A percentile compares a stretch with the other conserved stretches of the same genome.
Evolutionary conservation across 306 rosid genomes (phyloP).

Genomic region (Astragalus membranaceus): DNA sequence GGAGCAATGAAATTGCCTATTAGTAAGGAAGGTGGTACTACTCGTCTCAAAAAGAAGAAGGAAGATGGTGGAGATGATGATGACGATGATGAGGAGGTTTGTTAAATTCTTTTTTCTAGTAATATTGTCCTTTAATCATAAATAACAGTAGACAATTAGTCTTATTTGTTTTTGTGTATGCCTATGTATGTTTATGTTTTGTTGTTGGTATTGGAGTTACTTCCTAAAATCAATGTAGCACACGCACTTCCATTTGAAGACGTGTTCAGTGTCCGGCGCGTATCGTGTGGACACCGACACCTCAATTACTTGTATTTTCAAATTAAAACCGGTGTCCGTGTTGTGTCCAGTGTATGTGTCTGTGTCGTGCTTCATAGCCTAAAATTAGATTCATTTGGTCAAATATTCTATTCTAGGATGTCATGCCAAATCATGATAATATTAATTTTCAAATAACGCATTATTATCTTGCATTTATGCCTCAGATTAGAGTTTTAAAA

Average conservation of each 20-base stretch:
- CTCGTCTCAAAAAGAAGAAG: constrained; percentile 59
- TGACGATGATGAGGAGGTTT: constrained; percentile 45
- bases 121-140: neutral
- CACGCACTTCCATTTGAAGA: too few relatives aligned
- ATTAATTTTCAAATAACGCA: neutral
- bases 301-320: too few relatives aligned
- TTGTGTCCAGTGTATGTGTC: too few relatives aligned
- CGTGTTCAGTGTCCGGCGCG: too few relatives aligned
- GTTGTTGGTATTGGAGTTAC: neutral
- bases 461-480: neutral
- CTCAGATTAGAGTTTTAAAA: too few relatives aligned
- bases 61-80: constrained; percentile 44
- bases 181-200: neutral
- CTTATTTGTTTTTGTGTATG: neutral
- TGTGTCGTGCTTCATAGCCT: neutral
- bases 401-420: neutral
- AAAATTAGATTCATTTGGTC: neutral
- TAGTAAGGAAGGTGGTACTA: constrained; percentile 66
- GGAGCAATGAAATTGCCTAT: constrained; percentile 80
- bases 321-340: too few relatives aligned
- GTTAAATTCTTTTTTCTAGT: constrained; percentile 2
- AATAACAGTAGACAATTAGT: neutral
- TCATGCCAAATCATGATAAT: neutral
- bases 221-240: neutral
- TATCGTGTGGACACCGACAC: too few relatives aligned